phyloP scores from a whole-genome alignment of 192 early-diverging fungal genomes.

The Powellomyces hirtus region DNA sequence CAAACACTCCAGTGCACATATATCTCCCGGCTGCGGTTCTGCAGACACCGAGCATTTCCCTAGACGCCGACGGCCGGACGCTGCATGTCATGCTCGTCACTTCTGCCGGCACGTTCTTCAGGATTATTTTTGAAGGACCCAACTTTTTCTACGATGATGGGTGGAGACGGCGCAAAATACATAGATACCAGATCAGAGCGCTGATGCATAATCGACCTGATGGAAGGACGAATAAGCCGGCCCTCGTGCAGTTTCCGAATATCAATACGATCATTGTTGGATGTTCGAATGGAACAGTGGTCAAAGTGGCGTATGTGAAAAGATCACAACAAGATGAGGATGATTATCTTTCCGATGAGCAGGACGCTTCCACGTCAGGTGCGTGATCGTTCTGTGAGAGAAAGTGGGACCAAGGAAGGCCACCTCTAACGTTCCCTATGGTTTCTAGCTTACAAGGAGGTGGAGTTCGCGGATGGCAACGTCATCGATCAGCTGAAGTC shows the following conservation, averaged over 20 bases:
- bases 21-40: not conserved
- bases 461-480: conserved; percentile 1
- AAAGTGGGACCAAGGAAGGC: not conserved
- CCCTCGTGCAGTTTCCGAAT: conserved; percentile 18
- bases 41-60: conserved; percentile 12
- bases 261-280: conserved; percentile 18
- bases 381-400: not conserved
- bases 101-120: not conserved
- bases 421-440: not conserved
- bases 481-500: conserved; percentile 17
- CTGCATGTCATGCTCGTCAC: conserved; percentile 18
- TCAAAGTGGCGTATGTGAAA: not conserved
- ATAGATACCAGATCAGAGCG: conserved; percentile 1
- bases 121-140: conserved; percentile 1
- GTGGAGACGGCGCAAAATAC: not conserved
- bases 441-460: not conserved
- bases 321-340: conserved; percentile 1
- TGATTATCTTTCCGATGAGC: not conserved
- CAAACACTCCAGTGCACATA: conserved; percentile 17
- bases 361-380: not conserved
- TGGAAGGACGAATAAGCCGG: not conserved
- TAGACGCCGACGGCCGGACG: not conserved
- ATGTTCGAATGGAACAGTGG: conserved; percentile 20
- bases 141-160: conserved; percentile 20
- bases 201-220: not conserved